Evolutionary conservation across 1,284 basidiomycete genomes (phyloP), one percentile per base, ranked within the genome.

Genomic region (Golubevia sp.): DNA sequence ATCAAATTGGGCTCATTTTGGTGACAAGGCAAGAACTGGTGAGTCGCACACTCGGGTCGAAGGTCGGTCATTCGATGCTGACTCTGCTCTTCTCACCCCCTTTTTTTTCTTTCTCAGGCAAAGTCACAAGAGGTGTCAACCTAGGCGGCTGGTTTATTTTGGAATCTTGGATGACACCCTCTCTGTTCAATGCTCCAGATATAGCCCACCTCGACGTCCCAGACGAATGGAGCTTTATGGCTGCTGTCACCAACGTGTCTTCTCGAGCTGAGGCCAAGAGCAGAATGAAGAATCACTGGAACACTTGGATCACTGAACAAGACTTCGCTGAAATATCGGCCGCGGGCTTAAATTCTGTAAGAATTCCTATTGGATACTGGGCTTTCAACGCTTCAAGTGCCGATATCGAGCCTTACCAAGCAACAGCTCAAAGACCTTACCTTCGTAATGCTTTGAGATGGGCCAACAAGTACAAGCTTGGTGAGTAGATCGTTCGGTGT

Each of bases 371-470:
- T 13, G 11, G 11, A 59, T 55, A 53, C 67, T 79, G 77, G 77
- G 71, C 74, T 1, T 76, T 80, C 49, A 51, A 53, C 15, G 68
- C 54, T 4, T 70, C 52, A 20, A 44, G 11, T 13, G 18, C 38
- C 38, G 18, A 44, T 44, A 13, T 44, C 11, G 60, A 61, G 49
- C 66, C 63, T n/a, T 68, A 62, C 57, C 55, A 65, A 44, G 44
- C 25, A 5, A 25, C 30, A 21, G 56, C 56, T 26, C 58, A 58
- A 44, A 52, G 48, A 18, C 87, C 88, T 0, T 91, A 90, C 77
- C 86, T 92, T 64, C 85, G 90, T 23, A 86, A 86, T 44, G 90
- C 88, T 2, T 87, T 92, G 55, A 85, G 85, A 62, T 91, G 90
- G 90, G 90, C 90, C 0, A 85, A 86, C 58, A 84, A 86, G 49